Evolutionary conservation across 2,329 filamentous ascomycete species (phyloP).

Genomic region (Karstenula rhodostoma): DNA sequence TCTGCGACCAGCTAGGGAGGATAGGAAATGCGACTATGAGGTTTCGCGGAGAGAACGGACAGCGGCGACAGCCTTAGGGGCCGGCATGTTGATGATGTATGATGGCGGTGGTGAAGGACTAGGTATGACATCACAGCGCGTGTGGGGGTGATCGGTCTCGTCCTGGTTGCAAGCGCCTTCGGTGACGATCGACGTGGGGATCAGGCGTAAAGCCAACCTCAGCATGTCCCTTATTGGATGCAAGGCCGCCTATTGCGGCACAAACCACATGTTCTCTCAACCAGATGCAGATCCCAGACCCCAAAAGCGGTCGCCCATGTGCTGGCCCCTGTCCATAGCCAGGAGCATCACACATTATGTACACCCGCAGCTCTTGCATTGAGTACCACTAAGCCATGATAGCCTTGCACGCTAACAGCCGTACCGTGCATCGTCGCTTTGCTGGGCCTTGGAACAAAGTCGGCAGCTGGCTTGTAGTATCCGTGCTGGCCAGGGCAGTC

Average conservation of each 20-base stretch:
- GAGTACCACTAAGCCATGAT: neutral
- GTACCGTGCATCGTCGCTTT: neutral
- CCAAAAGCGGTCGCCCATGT: conserved; percentile 11
- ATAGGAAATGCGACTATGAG: conserved; percentile 3
- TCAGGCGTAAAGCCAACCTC: conserved; percentile 20
- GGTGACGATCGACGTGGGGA: conserved; percentile 21
- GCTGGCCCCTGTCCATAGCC: neutral
- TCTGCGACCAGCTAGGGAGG: neutral
- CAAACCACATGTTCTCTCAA: conserved; percentile 4
- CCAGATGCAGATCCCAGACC: conserved; percentile 8
- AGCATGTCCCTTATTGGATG: conserved; percentile 15
- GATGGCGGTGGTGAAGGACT: conserved; percentile 22
- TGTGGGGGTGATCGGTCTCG: conserved; percentile 22
- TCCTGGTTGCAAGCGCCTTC: conserved; percentile 19
- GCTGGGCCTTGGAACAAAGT: neutral
- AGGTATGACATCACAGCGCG: conserved; percentile 43
- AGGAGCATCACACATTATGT: neutral
- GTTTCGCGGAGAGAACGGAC: conserved; percentile 10
- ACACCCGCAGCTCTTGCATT: neutral
- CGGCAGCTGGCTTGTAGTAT: neutral
- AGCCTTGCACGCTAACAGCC: neutral
- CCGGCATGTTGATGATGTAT: conserved; percentile 37
- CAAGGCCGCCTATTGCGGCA: neutral
- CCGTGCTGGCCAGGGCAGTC: neutral
- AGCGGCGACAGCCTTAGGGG: conserved; percentile 14